These are phyloP conservation scores for Candida ponderosae DNA, from an alignment of 805 yeast genomes.

Conservation along the genomic window DNA sequence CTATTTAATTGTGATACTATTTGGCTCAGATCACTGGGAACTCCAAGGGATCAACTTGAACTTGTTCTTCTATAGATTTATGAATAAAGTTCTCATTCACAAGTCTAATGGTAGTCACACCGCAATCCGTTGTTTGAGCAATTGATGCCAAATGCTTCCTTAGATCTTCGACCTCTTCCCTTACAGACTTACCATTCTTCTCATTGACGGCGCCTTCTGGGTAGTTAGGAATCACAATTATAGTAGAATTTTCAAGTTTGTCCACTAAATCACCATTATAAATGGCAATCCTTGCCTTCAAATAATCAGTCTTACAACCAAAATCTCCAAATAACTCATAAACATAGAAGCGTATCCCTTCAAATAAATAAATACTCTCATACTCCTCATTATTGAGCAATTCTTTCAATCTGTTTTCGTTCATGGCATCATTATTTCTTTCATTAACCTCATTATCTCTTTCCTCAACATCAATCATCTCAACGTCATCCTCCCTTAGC, in stretches of 20 bases:
- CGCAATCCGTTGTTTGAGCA: neutral
- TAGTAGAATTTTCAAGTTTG: conserved; percentile 23
- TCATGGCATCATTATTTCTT: conserved; percentile 3
- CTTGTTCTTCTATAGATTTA: no score
- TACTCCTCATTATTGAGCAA: conserved; percentile 7
- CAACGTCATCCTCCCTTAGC: conserved; percentile 14
- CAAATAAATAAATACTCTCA: conserved; percentile 33
- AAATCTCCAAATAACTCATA: conserved; percentile 6
- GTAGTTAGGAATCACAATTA: conserved; percentile 29
- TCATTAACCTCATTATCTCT: neutral
- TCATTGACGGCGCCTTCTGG: conserved; percentile 1
- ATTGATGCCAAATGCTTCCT: conserved; percentile 4
- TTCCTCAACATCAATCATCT: conserved; percentile 5
- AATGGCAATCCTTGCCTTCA: conserved; percentile 20
- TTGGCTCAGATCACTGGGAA: no score
- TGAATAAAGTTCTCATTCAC: no score
- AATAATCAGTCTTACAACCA: conserved; percentile 4
- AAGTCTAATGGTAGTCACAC: neutral
- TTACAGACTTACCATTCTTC: conserved; percentile 7
- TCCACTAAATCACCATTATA: conserved; percentile 37
- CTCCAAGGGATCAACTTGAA: neutral
- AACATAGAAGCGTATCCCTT: conserved; percentile 26
- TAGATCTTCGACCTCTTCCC: conserved; percentile 6
- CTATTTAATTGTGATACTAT: no score
- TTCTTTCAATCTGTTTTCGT: conserved; percentile 8